These are phyloP conservation scores for Paramecium pentaurelia DNA, from an alignment of 73 alveolate species.

Conservation along the genomic window DNA sequence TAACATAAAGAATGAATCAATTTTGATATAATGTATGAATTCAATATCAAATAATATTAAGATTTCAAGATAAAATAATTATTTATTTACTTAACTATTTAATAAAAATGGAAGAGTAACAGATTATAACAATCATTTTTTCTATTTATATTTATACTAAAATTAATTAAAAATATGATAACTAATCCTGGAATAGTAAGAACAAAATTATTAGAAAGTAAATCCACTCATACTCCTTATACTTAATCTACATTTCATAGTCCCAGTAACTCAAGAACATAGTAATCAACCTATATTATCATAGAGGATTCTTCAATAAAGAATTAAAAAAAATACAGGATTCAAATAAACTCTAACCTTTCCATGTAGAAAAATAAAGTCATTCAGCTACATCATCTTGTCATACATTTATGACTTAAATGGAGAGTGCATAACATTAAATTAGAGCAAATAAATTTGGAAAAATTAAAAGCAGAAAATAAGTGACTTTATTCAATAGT, in stretches of 20 bases:
- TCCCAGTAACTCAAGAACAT: not conserved
- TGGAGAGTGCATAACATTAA: not conserved
- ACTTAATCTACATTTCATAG: slow-evolving; percentile 11
- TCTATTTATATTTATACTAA: not conserved
- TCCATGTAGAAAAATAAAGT: not conserved
- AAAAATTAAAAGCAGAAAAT: not conserved
- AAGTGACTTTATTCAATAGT: not conserved
- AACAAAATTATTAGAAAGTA: not conserved
- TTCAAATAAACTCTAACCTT: not conserved
- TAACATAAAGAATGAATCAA: not conserved
- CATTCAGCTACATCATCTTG: slow-evolving; percentile 1
- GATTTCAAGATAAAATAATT: not conserved
- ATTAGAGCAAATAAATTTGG: not conserved
- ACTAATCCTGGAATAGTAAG: not conserved
- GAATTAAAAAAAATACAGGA: not conserved
- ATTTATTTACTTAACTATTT: not conserved
- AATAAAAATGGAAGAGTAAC: not conserved
- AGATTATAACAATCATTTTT: not conserved
- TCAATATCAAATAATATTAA: not conserved
- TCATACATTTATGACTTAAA: not conserved
- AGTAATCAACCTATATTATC: not conserved
- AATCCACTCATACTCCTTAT: slow-evolving; percentile 1
- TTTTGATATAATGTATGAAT: not conserved
- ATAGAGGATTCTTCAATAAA: not conserved
- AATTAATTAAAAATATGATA: not conserved